Evolutionary conservation across 345 rosid genomes (phyloP), one percentile per base, ranked within the genome.

Genomic region (Sapria himalayana): DNA sequence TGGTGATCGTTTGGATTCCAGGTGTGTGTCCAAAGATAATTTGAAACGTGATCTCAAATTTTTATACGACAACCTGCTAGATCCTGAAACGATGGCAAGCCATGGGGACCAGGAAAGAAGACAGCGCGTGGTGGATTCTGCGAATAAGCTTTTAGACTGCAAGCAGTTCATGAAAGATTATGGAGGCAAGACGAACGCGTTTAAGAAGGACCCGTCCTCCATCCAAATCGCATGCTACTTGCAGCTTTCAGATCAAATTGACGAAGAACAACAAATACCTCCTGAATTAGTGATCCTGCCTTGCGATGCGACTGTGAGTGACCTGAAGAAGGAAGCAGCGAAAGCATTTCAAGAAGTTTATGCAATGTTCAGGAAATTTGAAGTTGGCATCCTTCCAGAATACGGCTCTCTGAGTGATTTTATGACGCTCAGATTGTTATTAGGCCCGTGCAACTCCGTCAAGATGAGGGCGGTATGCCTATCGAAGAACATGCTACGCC

Each of bases 141-240:
- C 69, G 19, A 60, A 58, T 19, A 81, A 63, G 52, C 65, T 81
- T 52, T 63, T 76, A 5, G 93, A 81, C 45, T 73, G 93, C 59
- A 76, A 81, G 49, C 76, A 76, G 25, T 81, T 81, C 48, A 49
- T 71, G 42, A 76, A 71, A 56, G 81, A 69, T 39, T 70, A 64
- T 52, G 36, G 33, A 33, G 48, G 41, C 8, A 33, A 17, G 49
- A 46, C 21, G 9, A 39, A 11, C 11, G 36, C 16, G 13, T n/a
- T n/a, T n/a, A n/a, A n/a, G n/a, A n/a, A n/a, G n/a, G 51, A 56
- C 41, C 56, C 69, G 13, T 25, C 15, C 25, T 60, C 61, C 16
- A 58, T 71, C 33, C 48, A 33, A 13, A 46, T 71, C 14, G 56
- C 59, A 62, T 76, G 93, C 41, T 49, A 58, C 39, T 55, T 63